Base-by-base conservation (phyloP, 108 stramenopile species). In the Hondaea fermentalgiana region DNA sequence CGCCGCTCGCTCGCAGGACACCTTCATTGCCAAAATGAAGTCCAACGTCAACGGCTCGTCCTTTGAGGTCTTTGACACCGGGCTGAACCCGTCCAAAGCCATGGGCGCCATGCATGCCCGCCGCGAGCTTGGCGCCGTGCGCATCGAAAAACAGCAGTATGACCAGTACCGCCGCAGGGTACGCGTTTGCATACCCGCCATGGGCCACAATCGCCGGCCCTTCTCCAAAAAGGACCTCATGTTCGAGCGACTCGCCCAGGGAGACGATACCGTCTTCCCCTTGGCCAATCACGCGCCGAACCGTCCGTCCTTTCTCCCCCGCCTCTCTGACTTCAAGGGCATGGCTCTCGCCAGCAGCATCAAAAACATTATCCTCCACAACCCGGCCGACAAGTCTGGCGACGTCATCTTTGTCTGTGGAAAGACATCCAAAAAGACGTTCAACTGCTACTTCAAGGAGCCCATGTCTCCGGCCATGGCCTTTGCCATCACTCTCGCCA, bases 171-270 rank as follows among this genome's bases (percentile, higher is more conserved):
- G 76, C 76, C 76, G 76, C 51, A 55, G 28, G 10, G 49, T 83
- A 6, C 45, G 76, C 25, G 76, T 28, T 3, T 83, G 76, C 76
- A 23, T 83, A 0, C 76, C 76, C 8, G 76, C 76, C 49, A 47
- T 83, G 76, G 76, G 76, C 76, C 76, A 83, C 76, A 83, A 83
- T 4, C 51, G 51, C 76, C 19, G 76, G 51, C 76, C 76, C 25
- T 3, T 83, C 25, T 53, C 49, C 51, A 83, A 83, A 45, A 83
- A 83, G 76, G 76, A 83, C n/a, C 76, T 53, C 45, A 83, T 83
- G 76, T 83, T 83, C 76, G 76, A 83, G 51, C 76, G 76, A 10
- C 76, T 83, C 28, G 76, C 23, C n/a, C 76, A 83, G 51, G 76
- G 76, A 14, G 76, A 83, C 51, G 25, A 83, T 45, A 83, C 4